Evolutionary conservation across 2,329 filamentous ascomycete genomes (phyloP), one percentile per base, ranked within the genome.

Genomic region (Fusarium nanum): DNA sequence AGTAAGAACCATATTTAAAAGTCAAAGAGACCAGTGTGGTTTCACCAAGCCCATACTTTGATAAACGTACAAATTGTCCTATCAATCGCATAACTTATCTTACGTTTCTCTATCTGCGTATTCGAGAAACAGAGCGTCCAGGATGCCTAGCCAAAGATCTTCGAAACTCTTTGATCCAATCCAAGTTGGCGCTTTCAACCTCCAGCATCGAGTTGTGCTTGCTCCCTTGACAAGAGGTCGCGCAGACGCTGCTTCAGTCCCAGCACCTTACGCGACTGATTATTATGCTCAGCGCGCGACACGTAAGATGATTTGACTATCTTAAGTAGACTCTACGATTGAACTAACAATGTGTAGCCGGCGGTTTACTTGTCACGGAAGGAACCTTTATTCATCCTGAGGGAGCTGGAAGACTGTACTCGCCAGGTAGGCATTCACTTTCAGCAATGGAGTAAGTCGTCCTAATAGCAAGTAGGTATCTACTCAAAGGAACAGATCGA

Each of bases 201-300:
- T 85, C 42, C 69, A 81, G 58, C 81, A 84, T 69, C 79, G 83
- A 13, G 70, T 90, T 28, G 83, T 83, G 46, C 82, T 90, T 78
- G 85, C 87, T 0, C 88, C 88, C 4, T 76, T 90, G 64, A 89
- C 87, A n/a, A 83, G 86, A 23, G 82, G 82, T 72, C 84, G 86
- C 56, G 82, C 80, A 34, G 78, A 81, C 62, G 77, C 77, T 20
- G 66, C 64, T 18, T 67, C 52, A 7, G 59, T 77, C 25, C 72
- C 77, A 5, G 70, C 71, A 0, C 48, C 60, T 2, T 64, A 75
- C 27, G 67, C 76, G 5, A 86, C 89, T 6, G 72, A 79, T 50
- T 84, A 85, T 76, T 86, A 86, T 70, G 56, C 70, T 12, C 83
- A 86, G 56, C 81, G 83, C n/a, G 80, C 82, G 28, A 76, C 77